phyloP scores from a whole-genome alignment of 495 filamentous ascomycete species.

The Penicillium mononematosum region DNA sequence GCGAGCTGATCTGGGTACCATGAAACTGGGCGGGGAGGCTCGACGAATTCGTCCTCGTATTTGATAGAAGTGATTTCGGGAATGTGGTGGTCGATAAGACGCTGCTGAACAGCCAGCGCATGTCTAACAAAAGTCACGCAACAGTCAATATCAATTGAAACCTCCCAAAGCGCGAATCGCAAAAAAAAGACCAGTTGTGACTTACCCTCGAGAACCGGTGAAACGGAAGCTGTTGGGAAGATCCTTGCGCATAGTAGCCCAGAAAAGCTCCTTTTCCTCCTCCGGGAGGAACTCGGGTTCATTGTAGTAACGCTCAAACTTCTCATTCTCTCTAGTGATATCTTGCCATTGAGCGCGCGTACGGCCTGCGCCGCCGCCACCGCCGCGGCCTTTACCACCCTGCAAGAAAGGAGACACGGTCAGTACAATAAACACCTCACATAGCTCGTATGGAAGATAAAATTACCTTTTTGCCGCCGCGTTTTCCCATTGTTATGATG shows the following conservation, averaged over 20 bases:
- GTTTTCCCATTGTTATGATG: slow-evolving; percentile 36
- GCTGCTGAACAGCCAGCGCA: slow-evolving; percentile 80
- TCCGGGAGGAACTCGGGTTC: slow-evolving; percentile 66
- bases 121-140: slow-evolving; percentile 50
- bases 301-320: slow-evolving; percentile 83
- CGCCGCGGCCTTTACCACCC: slow-evolving; percentile 37
- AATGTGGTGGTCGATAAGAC: slow-evolving; percentile 81
- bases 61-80: slow-evolving; percentile 81
- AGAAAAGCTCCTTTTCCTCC: slow-evolving; percentile 74
- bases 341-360: slow-evolving; percentile 51
- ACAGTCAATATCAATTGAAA: slow-evolving; percentile 13
- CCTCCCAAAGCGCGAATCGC: slow-evolving; percentile 1
- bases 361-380: slow-evolving; percentile 30
- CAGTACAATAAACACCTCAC: slow-evolving; percentile 13
- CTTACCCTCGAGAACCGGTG: slow-evolving; percentile 82
- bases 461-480: slow-evolving; percentile 39
- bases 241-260: slow-evolving; percentile 73
- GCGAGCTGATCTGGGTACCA: slow-evolving; percentile 95
- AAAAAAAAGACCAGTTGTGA: slow-evolving; percentile 10
- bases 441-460: not conserved
- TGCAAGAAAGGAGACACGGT: slow-evolving; percentile 20
- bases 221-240: slow-evolving; percentile 96
- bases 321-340: slow-evolving; percentile 68
- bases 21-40: slow-evolving; percentile 72
- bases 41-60: slow-evolving; percentile 75